A percentile compares a stretch with the other conserved stretches of the same genome.
Evolutionary conservation across 2,329 filamentous ascomycete genomes (phyloP).

Genomic region (Penicillium sp.): DNA sequence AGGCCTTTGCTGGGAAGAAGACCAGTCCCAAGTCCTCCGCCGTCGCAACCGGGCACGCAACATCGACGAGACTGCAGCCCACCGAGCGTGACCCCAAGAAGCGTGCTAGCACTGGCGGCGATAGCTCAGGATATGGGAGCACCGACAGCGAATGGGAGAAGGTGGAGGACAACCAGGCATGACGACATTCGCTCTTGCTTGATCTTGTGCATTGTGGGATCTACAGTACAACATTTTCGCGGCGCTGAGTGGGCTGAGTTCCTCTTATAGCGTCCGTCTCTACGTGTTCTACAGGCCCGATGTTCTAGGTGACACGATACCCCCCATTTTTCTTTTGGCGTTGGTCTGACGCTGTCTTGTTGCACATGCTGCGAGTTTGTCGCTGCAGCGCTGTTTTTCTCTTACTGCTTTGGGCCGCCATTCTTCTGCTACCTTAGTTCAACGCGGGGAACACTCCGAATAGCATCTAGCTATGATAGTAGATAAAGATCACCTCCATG

Average conservation of each 20-base stretch:
- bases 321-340: too few species aligned
- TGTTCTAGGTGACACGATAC: too few species aligned
- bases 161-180: slow-evolving; percentile 62
- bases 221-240: too few species aligned
- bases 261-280: too few species aligned
- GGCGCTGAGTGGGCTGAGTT: too few species aligned
- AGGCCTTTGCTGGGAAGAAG: slow-evolving; percentile 23
- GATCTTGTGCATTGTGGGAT: too few species aligned
- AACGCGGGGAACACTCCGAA: not conserved
- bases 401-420: not conserved
- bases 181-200: too few species aligned
- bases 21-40: slow-evolving; percentile 16
- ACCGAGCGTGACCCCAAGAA: slow-evolving; percentile 46
- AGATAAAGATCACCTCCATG: too few species aligned
- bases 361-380: too few species aligned
- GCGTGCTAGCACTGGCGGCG: slow-evolving; percentile 47
- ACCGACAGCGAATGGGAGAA: slow-evolving; percentile 99
- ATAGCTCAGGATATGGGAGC: slow-evolving; percentile 59
- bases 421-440: not conserved
- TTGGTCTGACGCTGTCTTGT: too few species aligned
- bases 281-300: too few species aligned
- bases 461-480: too few species aligned
- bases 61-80: slow-evolving; percentile 48
- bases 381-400: slow-evolving; percentile 1
- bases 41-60: slow-evolving; percentile 19